Evolutionary conservation across 225 moss, liverwort and hornwort genomes (phyloP).

Genomic region (Physcomitrium patens): DNA sequence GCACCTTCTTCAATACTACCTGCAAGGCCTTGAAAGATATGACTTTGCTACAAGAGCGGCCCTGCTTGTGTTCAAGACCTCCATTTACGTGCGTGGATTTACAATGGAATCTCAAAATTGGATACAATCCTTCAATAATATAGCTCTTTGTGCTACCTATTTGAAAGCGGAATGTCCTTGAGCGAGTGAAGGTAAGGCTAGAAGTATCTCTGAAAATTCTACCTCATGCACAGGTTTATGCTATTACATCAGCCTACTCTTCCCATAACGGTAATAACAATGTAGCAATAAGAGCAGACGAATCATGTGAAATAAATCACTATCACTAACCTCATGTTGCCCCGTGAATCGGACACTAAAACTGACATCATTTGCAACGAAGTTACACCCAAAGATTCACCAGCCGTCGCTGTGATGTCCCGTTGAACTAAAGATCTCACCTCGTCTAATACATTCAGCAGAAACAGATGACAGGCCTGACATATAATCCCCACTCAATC

Average conservation of each 20-base stretch:
- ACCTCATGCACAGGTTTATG: not conserved
- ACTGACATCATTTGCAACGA: constrained; percentile 88
- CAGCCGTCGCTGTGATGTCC: constrained; percentile 76
- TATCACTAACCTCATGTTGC: constrained; percentile 39
- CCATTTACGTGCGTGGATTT: not conserved
- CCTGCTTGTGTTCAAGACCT: not conserved
- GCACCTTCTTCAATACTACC: not conserved
- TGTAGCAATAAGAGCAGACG: not conserved
- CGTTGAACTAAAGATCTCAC: constrained; percentile 67
- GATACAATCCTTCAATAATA: not conserved
- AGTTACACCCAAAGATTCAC: constrained; percentile 91
- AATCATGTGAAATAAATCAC: constrained; percentile 3
- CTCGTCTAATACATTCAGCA: constrained; percentile 82
- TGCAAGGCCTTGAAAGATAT: not conserved
- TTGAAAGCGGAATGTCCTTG: not conserved
- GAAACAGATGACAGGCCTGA: constrained; percentile 91
- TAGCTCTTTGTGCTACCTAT: not conserved
- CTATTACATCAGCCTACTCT: not conserved
- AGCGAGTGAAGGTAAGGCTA: no score
- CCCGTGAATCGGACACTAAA: constrained; percentile 66
- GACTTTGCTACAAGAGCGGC: no score
- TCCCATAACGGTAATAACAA: not conserved
- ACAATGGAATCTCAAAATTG: not conserved
- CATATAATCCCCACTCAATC: not conserved
- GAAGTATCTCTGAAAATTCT: not conserved